These are phyloP conservation scores for Lentinula lateritia DNA, from an alignment of 768 basidiomycete genomes.

Conservation along the genomic window DNA sequence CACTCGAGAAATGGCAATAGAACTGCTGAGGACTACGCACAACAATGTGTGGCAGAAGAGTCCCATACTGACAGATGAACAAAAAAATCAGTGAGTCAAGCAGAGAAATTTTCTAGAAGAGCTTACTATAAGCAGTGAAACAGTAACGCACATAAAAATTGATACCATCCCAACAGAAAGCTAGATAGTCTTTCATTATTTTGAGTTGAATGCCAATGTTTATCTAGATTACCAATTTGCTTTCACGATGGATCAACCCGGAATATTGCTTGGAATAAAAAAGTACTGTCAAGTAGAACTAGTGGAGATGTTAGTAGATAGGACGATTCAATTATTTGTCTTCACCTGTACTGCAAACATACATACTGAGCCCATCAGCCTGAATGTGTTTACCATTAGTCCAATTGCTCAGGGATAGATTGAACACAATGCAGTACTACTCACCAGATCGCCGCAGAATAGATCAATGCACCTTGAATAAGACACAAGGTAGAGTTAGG, in stretches of 20 bases:
- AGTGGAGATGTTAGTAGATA: no score
- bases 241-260: neutral
- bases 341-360: neutral
- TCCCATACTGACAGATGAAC: neutral
- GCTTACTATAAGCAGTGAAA: neutral
- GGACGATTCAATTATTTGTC: no score
- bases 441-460: neutral
- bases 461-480: neutral
- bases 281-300: neutral
- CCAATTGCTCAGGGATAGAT: neutral
- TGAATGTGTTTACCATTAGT: neutral
- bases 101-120: no score
- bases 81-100: no score
- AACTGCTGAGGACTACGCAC: neutral
- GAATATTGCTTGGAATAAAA: neutral
- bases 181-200: neutral
- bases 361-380: constrained; percentile 1
- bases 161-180: neutral
- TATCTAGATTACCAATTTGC: neutral
- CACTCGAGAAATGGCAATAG: neutral
- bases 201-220: neutral
- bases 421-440: neutral
- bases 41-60: neutral
- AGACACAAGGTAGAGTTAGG: neutral
- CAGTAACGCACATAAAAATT: neutral